Evolutionary conservation across 805 yeast species (phyloP).

Genomic region (Starmerella vaccinii): DNA sequence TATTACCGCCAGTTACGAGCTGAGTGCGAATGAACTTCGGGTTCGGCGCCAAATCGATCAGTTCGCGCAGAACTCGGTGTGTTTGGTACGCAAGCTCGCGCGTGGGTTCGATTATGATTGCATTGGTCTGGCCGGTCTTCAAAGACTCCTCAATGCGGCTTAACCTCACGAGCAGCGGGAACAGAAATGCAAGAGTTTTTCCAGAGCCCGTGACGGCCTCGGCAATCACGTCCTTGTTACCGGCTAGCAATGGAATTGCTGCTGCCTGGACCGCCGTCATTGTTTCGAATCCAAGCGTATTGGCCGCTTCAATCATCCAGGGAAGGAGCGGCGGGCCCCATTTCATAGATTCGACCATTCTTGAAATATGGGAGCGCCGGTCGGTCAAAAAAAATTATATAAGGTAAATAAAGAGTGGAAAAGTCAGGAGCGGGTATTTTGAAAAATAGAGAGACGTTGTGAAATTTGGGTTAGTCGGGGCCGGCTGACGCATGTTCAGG

Average conservation of each 20-base stretch:
- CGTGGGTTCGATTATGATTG: slow-evolving; percentile 63
- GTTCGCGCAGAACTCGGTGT: slow-evolving; percentile 48
- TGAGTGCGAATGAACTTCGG: slow-evolving; percentile 28
- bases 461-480: neutral
- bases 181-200: slow-evolving; percentile 82
- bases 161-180: slow-evolving; percentile 49
- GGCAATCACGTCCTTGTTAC: slow-evolving; percentile 88
- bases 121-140: slow-evolving; percentile 54
- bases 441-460: neutral
- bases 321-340: slow-evolving; percentile 26
- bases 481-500: slow-evolving; percentile 6
- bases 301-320: slow-evolving; percentile 46
- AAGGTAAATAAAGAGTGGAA: neutral
- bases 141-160: slow-evolving; percentile 26
- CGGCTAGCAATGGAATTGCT: slow-evolving; percentile 71
- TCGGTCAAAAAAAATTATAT: slow-evolving; percentile 14
- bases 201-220: slow-evolving; percentile 98
- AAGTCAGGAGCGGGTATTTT: neutral
- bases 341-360: slow-evolving; percentile 14
- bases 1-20: slow-evolving; percentile 35
- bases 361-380: neutral
- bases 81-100: slow-evolving; percentile 47
- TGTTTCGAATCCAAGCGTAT: slow-evolving; percentile 58
- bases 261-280: slow-evolving; percentile 99
- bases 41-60: slow-evolving; percentile 40